A percentile compares a stretch with the other conserved stretches of the same genome.
These are phyloP conservation scores for Warburgia ugandensis DNA, from an alignment of 164 flowering plant species.

Conservation along the genomic window DNA sequence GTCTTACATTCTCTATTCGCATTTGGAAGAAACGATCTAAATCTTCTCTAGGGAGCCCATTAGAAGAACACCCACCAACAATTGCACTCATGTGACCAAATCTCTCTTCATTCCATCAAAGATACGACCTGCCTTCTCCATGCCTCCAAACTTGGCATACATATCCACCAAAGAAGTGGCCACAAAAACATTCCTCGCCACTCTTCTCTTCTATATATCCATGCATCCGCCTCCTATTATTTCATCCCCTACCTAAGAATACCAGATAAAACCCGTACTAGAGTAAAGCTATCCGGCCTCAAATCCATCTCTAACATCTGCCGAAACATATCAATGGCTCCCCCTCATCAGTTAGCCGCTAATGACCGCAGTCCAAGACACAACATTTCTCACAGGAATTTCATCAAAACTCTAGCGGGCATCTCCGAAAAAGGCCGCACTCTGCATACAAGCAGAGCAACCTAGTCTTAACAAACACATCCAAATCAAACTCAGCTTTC, in stretches of 20 bases:
- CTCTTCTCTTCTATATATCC: constrained; percentile 13
- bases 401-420: constrained; percentile 23
- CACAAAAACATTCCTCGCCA: constrained; percentile 22
- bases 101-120: constrained; percentile 25
- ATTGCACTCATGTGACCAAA: constrained; percentile 24
- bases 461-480: constrained; percentile 25
- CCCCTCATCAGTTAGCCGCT: constrained; percentile 19
- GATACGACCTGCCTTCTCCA: constrained; percentile 21
- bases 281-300: constrained; percentile 25
- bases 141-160: constrained; percentile 27
- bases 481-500: constrained; percentile 23
- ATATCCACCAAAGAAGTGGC: constrained; percentile 28
- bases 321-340: constrained; percentile 20
- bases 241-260: constrained; percentile 25
- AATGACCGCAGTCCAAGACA: constrained; percentile 30
- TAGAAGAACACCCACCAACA: constrained; percentile 24
- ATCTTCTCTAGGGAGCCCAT: constrained; percentile 29
- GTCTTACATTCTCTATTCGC: constrained; percentile 20
- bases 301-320: constrained; percentile 13
- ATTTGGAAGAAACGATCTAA: constrained; percentile 21
- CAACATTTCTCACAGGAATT: constrained; percentile 21
- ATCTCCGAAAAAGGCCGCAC: constrained; percentile 10
- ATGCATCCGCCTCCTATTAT: constrained; percentile 18
- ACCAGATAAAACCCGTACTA: constrained; percentile 22
- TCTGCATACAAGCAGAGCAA: constrained; percentile 20